Evolutionary conservation across 1,284 basidiomycete genomes (phyloP), one percentile per base, ranked within the genome.

Genomic region (Ustilago vetiveriae): DNA sequence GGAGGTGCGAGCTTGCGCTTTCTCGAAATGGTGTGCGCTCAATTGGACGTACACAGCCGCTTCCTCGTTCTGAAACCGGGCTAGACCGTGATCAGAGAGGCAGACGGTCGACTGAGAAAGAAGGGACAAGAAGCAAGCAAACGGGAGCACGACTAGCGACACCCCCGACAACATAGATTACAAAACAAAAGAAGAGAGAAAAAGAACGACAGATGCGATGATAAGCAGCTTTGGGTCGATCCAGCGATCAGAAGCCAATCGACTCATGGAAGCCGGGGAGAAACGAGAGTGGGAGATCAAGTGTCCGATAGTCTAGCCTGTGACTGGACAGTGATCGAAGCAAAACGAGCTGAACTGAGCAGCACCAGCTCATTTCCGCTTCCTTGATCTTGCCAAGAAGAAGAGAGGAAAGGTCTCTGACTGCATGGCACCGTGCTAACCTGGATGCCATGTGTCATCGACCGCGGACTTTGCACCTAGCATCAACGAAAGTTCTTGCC

Each of bases 401-500:
- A 11, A 11, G 39, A 24, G 8, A 17, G 8, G 29, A 26, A 22
- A 48, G 16, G 53, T 46, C 46, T 22, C 33, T 63, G 39, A 44
- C 42, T 33, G 29, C 40, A 10, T 58, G 46, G 46, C 62, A 40
- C 21, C 49, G 44, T 41, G 60, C 60, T 64, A 64, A 52, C 53
- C 23, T 30, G 33, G 37, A 6, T 32, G 55, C 46, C 39, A 35
- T 26, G 46, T 39, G 48, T 35, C 55, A 42, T 40, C 46, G 33
- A 50, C 46, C 38, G 30, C 39, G n/a, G 27, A 39, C 46, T 27
- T 27, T 40, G 42, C 21, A 35, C 13, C 33, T 7, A 43, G 4
- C 11, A 19, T 22, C 16, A 6, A 37, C 26, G 19, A 10, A 26
- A 24, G n/a, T 24, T 16, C 37, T 17, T 41, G 38, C 21, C 13